These are phyloP conservation scores for Saccharomyces hybrid DNA, from an alignment of 1,139 yeast genomes.

Conservation along the genomic window DNA sequence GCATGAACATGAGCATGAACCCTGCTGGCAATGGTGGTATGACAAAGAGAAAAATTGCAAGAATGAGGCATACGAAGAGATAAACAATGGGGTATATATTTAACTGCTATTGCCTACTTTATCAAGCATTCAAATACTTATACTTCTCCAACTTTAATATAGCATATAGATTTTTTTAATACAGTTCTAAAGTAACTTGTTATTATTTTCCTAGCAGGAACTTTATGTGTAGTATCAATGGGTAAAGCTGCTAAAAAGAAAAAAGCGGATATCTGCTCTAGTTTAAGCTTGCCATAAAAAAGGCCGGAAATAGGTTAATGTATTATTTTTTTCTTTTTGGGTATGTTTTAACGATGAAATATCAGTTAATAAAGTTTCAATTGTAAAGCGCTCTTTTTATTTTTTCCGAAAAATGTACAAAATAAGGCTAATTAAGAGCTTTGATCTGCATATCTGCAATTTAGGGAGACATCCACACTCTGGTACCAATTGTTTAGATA, in stretches of 20 bases:
- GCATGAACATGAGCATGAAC: not conserved
- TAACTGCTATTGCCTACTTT: not conserved
- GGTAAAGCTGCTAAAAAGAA: not conserved
- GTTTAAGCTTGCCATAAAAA: not conserved
- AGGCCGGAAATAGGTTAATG: not conserved
- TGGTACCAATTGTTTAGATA: not conserved
- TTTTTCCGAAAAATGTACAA: not conserved
- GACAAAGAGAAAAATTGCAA: conserved; percentile 20
- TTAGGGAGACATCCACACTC: not conserved
- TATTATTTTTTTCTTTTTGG: not conserved
- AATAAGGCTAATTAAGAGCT: not conserved
- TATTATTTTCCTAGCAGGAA: not conserved
- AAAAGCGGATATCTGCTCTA: not conserved
- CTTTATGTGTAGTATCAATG: not conserved
- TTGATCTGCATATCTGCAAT: not conserved
- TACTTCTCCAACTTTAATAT: not conserved
- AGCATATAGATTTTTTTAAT: not conserved
- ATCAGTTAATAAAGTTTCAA: not conserved
- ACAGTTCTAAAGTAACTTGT: not conserved
- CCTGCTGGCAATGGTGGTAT: conserved; percentile 7
- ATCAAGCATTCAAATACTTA: not conserved
- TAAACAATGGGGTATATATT: conserved; percentile 2
- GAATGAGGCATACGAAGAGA: conserved; percentile 25
- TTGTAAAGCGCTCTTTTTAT: not conserved
- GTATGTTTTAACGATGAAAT: not conserved